These are phyloP conservation scores for Cladophialophora bantiana DNA, from an alignment of 2,329 filamentous ascomycete species.

Conservation along the genomic window DNA sequence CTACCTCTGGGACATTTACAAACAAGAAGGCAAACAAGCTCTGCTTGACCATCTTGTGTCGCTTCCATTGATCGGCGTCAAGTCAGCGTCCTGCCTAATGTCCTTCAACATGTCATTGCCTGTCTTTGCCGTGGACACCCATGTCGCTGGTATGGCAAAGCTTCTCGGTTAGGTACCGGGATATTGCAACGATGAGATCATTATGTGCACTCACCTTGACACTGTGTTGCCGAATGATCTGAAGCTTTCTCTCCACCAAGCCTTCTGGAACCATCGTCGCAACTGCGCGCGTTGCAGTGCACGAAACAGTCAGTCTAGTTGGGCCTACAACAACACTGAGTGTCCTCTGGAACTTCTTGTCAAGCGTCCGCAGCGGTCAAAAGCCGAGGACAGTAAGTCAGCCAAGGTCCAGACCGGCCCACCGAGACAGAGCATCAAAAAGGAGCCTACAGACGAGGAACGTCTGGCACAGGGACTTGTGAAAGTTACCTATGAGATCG, in stretches of 20 bases:
- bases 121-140: conserved; percentile 70
- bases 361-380: conserved; percentile 4
- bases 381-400: conserved; percentile 9
- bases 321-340: conserved; percentile 65
- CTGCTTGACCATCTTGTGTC: conserved; percentile 33
- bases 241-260: conserved; percentile 69
- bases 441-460: conserved; percentile 15
- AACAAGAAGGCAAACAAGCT: conserved; percentile 33
- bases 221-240: conserved; percentile 63
- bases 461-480: conserved; percentile 20
- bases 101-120: conserved; percentile 69
- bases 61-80: conserved; percentile 65
- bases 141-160: conserved; percentile 68
- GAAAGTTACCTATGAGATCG: conserved; percentile 25
- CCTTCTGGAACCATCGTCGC: conserved; percentile 69
- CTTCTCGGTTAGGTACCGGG: conserved; percentile 69
- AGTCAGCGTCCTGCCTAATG: conserved; percentile 69
- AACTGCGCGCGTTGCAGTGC: conserved; percentile 64
- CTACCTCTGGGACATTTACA: conserved; percentile 33
- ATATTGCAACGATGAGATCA: conserved; percentile 41
- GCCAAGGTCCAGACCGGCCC: conserved; percentile 2
- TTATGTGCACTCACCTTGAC: conserved; percentile 59
- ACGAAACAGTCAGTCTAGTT: conserved; percentile 64
- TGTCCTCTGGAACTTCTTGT: conserved; percentile 34
- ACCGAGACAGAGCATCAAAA: conserved; percentile 12